Evolutionary conservation across 306 rosid species (phyloP), one percentile per base, ranked within the genome.

Genomic region (Acmispon strigosus): DNA sequence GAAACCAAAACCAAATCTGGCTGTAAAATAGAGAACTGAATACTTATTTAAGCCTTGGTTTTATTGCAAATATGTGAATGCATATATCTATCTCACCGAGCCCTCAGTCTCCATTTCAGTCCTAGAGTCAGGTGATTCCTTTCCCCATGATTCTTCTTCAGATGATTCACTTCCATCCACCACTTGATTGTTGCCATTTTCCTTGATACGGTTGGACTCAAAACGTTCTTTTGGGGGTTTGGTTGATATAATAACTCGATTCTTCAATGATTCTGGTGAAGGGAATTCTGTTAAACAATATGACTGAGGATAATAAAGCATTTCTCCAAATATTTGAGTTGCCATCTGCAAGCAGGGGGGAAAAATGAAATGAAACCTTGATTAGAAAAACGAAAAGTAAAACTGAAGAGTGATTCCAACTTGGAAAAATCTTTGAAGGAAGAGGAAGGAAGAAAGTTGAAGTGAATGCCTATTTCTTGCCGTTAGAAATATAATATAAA

Each of bases 221-320:
- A 49, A 83, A 63, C 43, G 22, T 75, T 87, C 92, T 82, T 83
- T 86, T 9, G 98, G 98, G 15, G 95, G 92, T 76, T 89, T 91
- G 14, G 99, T 87, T 50, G 99, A 94, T 70, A 94, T 90, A 16
- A 91, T 70, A 36, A 94, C 76, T 52, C 84, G 76, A 59, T 87
- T 47, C 80, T 84, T 89, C 78, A 94, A 63, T 18, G 88, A 86
- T 71, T 89, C 92, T 2, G 97, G 97, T 16, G 99, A 87, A 16
- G 95, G 95, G 76, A 94, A 94, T 81, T 91, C 99, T 52, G 72
- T 73, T 66, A 83, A 82, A 74, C 77, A 68, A 6, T 68, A 85
- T 70, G 20, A 22, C 45, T 77, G 69, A 34, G 92, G 99, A 68
- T 87, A 82, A 84, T 69, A 84, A 72, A 94, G 83, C 79, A 76